These are phyloP conservation scores for Trifolium fragiferum DNA, from an alignment of 306 rosid genomes.

Conservation along the genomic window DNA sequence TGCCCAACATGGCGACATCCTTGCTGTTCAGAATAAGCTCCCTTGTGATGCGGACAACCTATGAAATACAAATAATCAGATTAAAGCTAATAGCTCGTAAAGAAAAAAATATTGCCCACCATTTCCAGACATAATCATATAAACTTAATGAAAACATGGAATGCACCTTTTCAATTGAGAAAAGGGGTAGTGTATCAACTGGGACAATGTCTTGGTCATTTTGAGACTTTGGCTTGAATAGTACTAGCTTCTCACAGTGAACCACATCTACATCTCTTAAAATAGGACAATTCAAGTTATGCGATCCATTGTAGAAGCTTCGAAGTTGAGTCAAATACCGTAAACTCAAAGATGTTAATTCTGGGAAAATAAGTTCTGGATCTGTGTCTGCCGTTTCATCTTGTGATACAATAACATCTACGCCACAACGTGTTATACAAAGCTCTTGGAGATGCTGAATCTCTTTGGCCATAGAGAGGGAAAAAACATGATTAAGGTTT, in stretches of 20 bases:
- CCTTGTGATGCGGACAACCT: not conserved
- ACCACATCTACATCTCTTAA: not conserved
- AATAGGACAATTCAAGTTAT: not conserved
- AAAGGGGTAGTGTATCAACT: not conserved
- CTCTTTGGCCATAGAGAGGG: not conserved
- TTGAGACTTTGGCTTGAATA: not conserved
- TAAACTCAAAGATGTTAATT: not conserved
- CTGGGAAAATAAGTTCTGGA: conserved; percentile 1
- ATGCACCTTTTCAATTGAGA: not conserved
- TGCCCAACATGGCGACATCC: not conserved
- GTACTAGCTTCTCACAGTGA: not conserved
- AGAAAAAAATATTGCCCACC: not conserved
- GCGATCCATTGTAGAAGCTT: not conserved
- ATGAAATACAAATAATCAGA: not conserved
- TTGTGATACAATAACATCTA: not conserved
- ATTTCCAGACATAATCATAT: no score
- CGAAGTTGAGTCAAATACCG: not conserved
- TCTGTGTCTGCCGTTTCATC: not conserved
- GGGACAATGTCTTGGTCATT: not conserved
- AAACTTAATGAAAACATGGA: not conserved
- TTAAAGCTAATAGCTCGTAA: not conserved
- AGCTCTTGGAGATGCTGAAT: not conserved
- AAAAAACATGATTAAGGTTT: not conserved
- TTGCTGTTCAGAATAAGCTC: not conserved
- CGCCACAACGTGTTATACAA: not conserved